A percentile compares a stretch with the other conserved stretches of the same genome.
Conservation (phyloP, 352 stramenopile genomes). For the Phytophthora pistaciae region DNA sequence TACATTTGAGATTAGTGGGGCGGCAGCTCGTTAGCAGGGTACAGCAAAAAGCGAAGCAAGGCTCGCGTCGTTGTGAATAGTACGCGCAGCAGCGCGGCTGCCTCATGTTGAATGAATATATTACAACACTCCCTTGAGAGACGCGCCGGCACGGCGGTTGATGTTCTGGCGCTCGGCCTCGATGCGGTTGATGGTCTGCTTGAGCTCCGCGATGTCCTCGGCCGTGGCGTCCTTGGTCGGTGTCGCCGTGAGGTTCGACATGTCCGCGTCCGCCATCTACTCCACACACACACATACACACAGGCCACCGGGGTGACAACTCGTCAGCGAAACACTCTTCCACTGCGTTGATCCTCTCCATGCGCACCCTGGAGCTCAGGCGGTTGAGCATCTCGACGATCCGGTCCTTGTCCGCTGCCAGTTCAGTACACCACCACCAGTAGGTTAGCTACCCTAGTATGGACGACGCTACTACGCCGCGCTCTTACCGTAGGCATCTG, state of each 20-base stretch:
- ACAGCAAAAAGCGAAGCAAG: constrained; percentile 1
- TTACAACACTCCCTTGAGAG: constrained; percentile 84
- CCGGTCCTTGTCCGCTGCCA: constrained; percentile 83
- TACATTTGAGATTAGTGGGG: constrained; percentile 35
- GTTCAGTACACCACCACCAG: not conserved
- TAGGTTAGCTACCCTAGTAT: not conserved
- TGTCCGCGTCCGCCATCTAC: constrained; percentile 88
- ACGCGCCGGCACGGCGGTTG: constrained; percentile 77
- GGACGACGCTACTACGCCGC: not conserved
- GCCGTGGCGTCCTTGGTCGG: constrained; percentile 81
- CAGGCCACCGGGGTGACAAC: not conserved
- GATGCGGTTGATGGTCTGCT: constrained; percentile 77
- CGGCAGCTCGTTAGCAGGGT: constrained; percentile 11
- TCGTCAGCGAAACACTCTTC: not conserved
- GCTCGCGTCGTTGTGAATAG: constrained; percentile 8
- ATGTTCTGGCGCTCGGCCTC: constrained; percentile 86
- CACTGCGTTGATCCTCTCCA: not conserved
- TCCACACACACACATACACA: not conserved
- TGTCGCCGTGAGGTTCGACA: constrained; percentile 86
- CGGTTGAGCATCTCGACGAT: constrained; percentile 91
- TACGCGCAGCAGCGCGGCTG: constrained; percentile 8
- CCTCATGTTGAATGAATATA: constrained; percentile 27
- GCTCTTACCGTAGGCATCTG: constrained; percentile 77
- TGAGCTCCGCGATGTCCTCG: constrained; percentile 83
- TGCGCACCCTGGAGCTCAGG: constrained; percentile 76